Evolutionary conservation across 2,329 filamentous ascomycete species (phyloP), one percentile per base, ranked within the genome.

Genomic region (Exserohilum turcica): DNA sequence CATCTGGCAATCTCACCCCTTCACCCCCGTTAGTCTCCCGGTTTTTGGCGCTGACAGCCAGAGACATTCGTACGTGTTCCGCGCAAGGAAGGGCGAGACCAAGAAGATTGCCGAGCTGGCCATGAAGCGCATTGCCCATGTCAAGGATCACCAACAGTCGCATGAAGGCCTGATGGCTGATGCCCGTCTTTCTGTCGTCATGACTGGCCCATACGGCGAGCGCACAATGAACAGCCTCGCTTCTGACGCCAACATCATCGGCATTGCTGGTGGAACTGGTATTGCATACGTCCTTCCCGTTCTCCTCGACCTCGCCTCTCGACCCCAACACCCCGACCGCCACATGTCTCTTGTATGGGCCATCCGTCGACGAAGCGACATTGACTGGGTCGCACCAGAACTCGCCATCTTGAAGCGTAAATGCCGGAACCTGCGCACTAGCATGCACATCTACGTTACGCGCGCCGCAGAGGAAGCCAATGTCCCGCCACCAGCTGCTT

Each of bases 1-100:
- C 61, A 80, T 90, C 61, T 90, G 86, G 86, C 87, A 91, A 71
- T 85, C 85, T 0, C 88, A 91, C 63, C 88, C 88, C 0, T 88
- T 90, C 65, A 76, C 86, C 5, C 66, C 63, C 7, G 66, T 66
- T 46, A 70, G 64, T 15, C 60, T 57, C 3, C 67, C 67, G 2
- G 51, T 67, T 0, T 66, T 57, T 13, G 63, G 66, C 12, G 54
- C 63, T 13, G 61, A 67, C 18, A 55, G 56, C 12, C 68, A 68
- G 52, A 48, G 52, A 6, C 71, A 74, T 49, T 67, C 64, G 1
- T 74, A 74, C 59, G 67, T 74, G 19, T 73, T 73, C 63, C 71
- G 71, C 37, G 67, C 70, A 10, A 67, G 66, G 37, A 65, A 64
- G 32, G 71, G 71, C 8, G 70, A 74, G 40, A 74, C 71, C 3